Conservation (phyloP, 1,284 basidiomycete species). For the Agroathelia rolfsii region DNA sequence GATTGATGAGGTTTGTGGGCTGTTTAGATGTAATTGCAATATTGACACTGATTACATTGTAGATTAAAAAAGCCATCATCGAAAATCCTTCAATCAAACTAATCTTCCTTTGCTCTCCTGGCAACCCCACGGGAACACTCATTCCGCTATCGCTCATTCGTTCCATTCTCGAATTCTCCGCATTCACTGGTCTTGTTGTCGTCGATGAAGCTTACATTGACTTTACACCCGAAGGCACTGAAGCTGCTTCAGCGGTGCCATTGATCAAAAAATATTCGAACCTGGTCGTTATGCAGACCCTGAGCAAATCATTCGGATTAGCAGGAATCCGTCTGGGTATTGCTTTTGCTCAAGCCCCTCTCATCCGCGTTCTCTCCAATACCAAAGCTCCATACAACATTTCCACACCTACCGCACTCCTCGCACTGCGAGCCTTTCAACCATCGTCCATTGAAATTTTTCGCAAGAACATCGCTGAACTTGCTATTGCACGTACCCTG, state of each 20-base stretch:
- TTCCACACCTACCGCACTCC: conserved; percentile 79
- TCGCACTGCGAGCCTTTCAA: conserved; percentile 76
- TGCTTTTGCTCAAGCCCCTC: conserved; percentile 79
- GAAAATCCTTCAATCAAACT: conserved; percentile 77
- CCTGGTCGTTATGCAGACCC: conserved; percentile 87
- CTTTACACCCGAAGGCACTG: conserved; percentile 61
- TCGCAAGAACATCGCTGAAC: conserved; percentile 52
- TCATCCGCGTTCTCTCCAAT: conserved; percentile 90
- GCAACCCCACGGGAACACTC: conserved; percentile 91
- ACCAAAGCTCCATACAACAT: conserved; percentile 99
- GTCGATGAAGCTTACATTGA: conserved; percentile 99
- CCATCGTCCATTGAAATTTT: conserved; percentile 54
- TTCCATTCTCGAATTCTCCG: conserved; percentile 68
- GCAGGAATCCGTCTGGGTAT: conserved; percentile 91
- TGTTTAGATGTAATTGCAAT: conserved; percentile 7
- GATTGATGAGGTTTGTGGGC: conserved; percentile 58
- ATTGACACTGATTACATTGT: conserved; percentile 4
- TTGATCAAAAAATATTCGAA: conserved; percentile 83
- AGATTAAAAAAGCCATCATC: conserved; percentile 67
- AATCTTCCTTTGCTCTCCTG: conserved; percentile 93
- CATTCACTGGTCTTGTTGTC: conserved; percentile 85
- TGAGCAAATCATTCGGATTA: conserved; percentile 94
- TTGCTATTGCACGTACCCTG: conserved; percentile 48
- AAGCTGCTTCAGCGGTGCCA: conserved; percentile 53
- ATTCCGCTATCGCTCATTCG: conserved; percentile 68